These are phyloP conservation scores for Plectosphaerella plurivora DNA, from an alignment of 2,329 filamentous ascomycete species.

Conservation along the genomic window DNA sequence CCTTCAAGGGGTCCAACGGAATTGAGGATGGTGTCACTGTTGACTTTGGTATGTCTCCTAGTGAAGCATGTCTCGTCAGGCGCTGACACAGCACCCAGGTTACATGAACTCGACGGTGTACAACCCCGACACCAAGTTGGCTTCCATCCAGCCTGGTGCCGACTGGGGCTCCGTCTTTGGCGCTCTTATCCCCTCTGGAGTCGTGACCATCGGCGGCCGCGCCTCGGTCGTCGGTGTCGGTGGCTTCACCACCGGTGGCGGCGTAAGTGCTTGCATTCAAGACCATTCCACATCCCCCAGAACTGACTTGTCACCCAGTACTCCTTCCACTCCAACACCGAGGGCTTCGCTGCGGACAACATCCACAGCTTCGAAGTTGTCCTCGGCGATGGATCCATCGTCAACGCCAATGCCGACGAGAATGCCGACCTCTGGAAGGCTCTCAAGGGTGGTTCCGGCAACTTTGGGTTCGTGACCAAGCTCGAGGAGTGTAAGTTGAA, in stretches of 20 bases:
- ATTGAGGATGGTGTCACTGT: constrained; percentile 7
- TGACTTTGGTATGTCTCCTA: constrained; percentile 17
- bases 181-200: constrained; percentile 11
- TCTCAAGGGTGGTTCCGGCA: constrained; percentile 40
- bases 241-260: constrained; percentile 17
- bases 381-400: constrained; percentile 32
- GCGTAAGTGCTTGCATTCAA: neutral
- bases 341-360: constrained; percentile 38
- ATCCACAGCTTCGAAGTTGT: constrained; percentile 39
- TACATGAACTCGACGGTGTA: constrained; percentile 30
- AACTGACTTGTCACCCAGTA: constrained; percentile 8
- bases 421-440: constrained; percentile 39
- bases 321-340: constrained; percentile 19
- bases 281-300: neutral
- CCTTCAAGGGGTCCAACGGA: constrained; percentile 4
- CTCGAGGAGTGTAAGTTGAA: constrained; percentile 13
- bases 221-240: constrained; percentile 17
- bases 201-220: constrained; percentile 17
- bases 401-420: constrained; percentile 30
- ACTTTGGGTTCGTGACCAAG: constrained; percentile 34
- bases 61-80: neutral
- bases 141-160: constrained; percentile 21
- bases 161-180: constrained; percentile 17
- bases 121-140: constrained; percentile 22
- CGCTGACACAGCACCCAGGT: constrained; percentile 4